phyloP scores from a whole-genome alignment of 1,284 basidiomycete genomes.

The Vanrija pseudolonga region DNA sequence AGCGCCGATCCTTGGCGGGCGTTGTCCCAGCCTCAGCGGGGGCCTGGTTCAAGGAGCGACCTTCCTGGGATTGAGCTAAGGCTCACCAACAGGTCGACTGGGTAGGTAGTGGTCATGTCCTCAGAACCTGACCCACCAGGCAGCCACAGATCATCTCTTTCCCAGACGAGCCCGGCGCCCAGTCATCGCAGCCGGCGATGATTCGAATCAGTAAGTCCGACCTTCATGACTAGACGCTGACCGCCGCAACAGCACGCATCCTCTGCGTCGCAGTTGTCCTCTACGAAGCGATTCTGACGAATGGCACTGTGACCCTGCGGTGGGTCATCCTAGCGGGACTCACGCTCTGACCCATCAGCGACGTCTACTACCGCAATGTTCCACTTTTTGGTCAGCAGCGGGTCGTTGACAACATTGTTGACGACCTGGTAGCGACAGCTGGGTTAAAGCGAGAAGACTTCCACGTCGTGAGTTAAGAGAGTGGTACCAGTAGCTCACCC shows the following conservation, averaged over 20 bases:
- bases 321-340: slow-evolving; percentile 9
- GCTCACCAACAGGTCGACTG: slow-evolving; percentile 15
- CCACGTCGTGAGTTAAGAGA: slow-evolving; percentile 65
- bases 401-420: slow-evolving; percentile 76
- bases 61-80: slow-evolving; percentile 5
- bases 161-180: slow-evolving; percentile 26
- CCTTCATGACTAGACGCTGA: not conserved
- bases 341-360: slow-evolving; percentile 53
- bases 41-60: not conserved
- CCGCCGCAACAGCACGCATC: slow-evolving; percentile 24
- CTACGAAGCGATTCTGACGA: slow-evolving; percentile 32
- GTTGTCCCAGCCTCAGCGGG: not conserved
- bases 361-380: slow-evolving; percentile 82
- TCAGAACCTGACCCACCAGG: slow-evolving; percentile 3
- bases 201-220: slow-evolving; percentile 24
- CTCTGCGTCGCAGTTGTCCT: slow-evolving; percentile 27
- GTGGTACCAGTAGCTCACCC: slow-evolving; percentile 4
- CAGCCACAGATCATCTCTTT: slow-evolving; percentile 25
- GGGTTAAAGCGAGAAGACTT: slow-evolving; percentile 67
- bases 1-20: too few relatives aligned
- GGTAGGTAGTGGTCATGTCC: slow-evolving; percentile 4
- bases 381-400: slow-evolving; percentile 68
- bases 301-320: slow-evolving; percentile 33
- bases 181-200: slow-evolving; percentile 7
- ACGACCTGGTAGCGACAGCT: slow-evolving; percentile 80